Evolutionary conservation across 164 flowering plant genomes (phyloP).

Genomic region (Chimonanthus salicifolius): DNA sequence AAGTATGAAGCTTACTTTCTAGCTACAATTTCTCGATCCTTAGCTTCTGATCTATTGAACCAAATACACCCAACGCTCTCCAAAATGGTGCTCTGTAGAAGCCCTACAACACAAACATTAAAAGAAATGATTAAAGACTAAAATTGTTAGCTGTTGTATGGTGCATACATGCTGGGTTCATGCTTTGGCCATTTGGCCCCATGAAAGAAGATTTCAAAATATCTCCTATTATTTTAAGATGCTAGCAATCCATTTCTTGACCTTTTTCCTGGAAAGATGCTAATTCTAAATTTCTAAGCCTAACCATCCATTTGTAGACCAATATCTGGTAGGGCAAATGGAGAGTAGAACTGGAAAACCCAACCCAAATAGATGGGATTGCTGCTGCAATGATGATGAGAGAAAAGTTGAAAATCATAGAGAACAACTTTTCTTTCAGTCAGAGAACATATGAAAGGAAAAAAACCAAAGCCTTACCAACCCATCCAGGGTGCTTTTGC

Average conservation of each 20-base stretch:
- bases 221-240: background rate
- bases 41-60: constrained; percentile 91
- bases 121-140: background rate
- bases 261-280: background rate
- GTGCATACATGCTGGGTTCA: background rate
- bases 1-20: constrained; percentile 49
- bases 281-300: background rate
- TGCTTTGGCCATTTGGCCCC: background rate
- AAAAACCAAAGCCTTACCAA: constrained; percentile 58
- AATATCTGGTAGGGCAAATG: background rate
- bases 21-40: constrained; percentile 92
- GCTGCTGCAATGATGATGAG: background rate
- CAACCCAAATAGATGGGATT: background rate
- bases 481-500: constrained; percentile 99
- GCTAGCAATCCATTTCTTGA: background rate
- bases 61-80: constrained; percentile 97
- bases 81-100: constrained; percentile 81
- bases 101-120: constrained; percentile 39
- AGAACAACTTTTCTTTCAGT: background rate
- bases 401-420: background rate
- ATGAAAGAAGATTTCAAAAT: background rate
- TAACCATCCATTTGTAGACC: background rate
- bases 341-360: background rate
- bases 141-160: too few species aligned
- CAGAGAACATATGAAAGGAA: background rate